Conservation (phyloP, 306 rosid genomes). For the Fragaria iinumae region DNA sequence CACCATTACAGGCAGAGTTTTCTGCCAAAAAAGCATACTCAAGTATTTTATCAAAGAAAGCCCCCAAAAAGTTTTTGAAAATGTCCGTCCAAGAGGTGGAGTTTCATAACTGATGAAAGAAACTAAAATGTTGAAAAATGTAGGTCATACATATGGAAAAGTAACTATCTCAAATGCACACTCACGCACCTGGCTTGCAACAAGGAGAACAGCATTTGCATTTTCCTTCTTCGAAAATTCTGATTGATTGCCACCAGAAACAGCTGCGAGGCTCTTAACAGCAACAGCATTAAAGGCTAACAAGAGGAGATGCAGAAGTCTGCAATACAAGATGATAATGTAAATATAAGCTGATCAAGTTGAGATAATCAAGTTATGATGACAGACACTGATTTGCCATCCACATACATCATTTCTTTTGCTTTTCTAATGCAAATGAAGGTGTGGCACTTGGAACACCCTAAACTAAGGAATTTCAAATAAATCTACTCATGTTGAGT, state of each 20-base stretch:
- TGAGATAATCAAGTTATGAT: neutral
- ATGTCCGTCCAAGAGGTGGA: neutral
- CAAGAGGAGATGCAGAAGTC: slow-evolving; percentile 69
- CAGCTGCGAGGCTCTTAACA: slow-evolving; percentile 43
- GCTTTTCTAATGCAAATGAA: neutral
- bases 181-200: slow-evolving; percentile 74
- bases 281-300: slow-evolving; percentile 56
- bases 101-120: no score
- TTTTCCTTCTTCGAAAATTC: slow-evolving; percentile 59
- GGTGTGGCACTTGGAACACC: neutral
- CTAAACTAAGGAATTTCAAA: neutral
- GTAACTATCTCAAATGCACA: neutral
- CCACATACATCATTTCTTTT: slow-evolving; percentile 1
- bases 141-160: neutral
- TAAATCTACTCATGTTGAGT: neutral
- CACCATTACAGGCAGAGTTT: slow-evolving; percentile 94
- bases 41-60: neutral
- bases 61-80: neutral
- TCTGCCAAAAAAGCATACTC: slow-evolving; percentile 38
- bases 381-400: neutral
- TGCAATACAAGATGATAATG: slow-evolving; percentile 42
- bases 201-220: slow-evolving; percentile 60
- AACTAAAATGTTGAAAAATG: neutral
- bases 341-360: neutral
- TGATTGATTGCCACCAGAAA: slow-evolving; percentile 64